Evolutionary conservation across 1,284 basidiomycete species (phyloP).

Genomic region (Melampsora americana): DNA sequence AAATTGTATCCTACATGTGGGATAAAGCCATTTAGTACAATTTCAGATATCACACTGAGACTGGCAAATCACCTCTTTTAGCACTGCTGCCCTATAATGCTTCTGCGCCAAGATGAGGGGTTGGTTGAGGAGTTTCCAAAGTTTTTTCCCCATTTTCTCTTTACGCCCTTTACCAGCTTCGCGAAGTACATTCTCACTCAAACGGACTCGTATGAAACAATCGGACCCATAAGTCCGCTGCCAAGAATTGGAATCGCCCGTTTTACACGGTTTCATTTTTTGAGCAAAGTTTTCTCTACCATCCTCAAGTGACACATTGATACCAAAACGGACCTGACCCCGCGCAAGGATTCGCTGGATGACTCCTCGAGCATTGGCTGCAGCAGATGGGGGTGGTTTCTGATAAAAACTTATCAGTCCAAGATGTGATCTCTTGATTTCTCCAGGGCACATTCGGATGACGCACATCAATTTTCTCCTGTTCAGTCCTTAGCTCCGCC

Average conservation of each 20-base stretch:
- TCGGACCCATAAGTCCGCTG: conserved; percentile 30
- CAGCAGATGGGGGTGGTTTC: background rate
- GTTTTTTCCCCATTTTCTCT: conserved; percentile 4
- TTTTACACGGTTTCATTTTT: background rate
- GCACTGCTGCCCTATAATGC: conserved; percentile 19
- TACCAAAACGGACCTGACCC: conserved; percentile 22
- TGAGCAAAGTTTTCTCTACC: background rate
- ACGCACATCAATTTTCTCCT: conserved; percentile 1
- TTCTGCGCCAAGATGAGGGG: conserved; percentile 7
- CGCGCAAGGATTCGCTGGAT: conserved; percentile 7
- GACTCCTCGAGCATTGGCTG: background rate
- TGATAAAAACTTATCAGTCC: conserved; percentile 4
- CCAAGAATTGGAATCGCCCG: conserved; percentile 9
- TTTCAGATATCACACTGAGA: background rate
- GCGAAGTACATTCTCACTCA: conserved; percentile 2
- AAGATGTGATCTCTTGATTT: background rate
- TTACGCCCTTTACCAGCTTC: conserved; percentile 1
- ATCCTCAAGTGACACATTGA: conserved; percentile 1
- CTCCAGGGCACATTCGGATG: no score
- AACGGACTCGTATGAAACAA: conserved; percentile 28
- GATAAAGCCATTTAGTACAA: background rate
- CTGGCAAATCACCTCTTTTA: conserved; percentile 17
- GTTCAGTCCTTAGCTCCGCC: background rate
- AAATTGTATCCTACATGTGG: conserved; percentile 9
- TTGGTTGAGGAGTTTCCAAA: conserved; percentile 30